phyloP scores from a whole-genome alignment of 2,329 filamentous ascomycete genomes.

The Tolypocladium tundrense region DNA sequence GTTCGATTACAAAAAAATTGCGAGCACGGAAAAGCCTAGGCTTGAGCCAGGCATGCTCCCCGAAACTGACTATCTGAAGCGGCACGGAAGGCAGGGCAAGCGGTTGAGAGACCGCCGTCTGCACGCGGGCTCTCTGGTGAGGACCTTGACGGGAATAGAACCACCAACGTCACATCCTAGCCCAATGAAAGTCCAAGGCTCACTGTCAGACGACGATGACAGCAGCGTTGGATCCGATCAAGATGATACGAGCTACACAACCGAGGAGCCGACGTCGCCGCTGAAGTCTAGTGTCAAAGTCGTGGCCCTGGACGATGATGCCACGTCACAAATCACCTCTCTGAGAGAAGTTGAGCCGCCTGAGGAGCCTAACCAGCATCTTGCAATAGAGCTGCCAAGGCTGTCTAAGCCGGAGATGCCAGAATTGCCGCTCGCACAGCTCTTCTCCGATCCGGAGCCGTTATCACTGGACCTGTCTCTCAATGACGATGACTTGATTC shows the following conservation, averaged over 20 bases:
- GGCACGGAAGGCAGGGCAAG: slow-evolving; percentile 32
- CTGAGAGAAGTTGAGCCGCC: slow-evolving; percentile 36
- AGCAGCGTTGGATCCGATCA: slow-evolving; percentile 44
- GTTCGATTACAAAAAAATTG: slow-evolving; percentile 33
- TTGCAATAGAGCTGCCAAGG: slow-evolving; percentile 38
- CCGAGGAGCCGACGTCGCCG: slow-evolving; percentile 38
- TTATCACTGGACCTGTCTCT: slow-evolving; percentile 32
- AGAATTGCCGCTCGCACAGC: slow-evolving; percentile 40
- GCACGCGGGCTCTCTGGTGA: slow-evolving; percentile 14
- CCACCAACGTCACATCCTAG: slow-evolving; percentile 17
- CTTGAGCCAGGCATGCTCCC: slow-evolving; percentile 25
- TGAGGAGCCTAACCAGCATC: slow-evolving; percentile 35
- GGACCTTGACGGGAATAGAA: slow-evolving; percentile 15
- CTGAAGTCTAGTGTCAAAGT: slow-evolving; percentile 36
- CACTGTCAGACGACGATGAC: slow-evolving; percentile 34
- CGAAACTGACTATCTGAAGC: slow-evolving; percentile 37
- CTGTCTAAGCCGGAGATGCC: slow-evolving; percentile 36
- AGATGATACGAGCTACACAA: slow-evolving; percentile 41
- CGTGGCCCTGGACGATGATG: slow-evolving; percentile 38
- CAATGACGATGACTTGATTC: slow-evolving; percentile 51
- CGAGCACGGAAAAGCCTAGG: slow-evolving; percentile 17
- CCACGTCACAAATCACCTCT: slow-evolving; percentile 40
- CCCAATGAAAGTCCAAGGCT: slow-evolving; percentile 25
- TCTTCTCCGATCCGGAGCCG: slow-evolving; percentile 51
- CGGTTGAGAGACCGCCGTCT: slow-evolving; percentile 17